Evolutionary conservation across 2,329 filamentous ascomycete species (phyloP).

Genomic region (Diaporthe eres): DNA sequence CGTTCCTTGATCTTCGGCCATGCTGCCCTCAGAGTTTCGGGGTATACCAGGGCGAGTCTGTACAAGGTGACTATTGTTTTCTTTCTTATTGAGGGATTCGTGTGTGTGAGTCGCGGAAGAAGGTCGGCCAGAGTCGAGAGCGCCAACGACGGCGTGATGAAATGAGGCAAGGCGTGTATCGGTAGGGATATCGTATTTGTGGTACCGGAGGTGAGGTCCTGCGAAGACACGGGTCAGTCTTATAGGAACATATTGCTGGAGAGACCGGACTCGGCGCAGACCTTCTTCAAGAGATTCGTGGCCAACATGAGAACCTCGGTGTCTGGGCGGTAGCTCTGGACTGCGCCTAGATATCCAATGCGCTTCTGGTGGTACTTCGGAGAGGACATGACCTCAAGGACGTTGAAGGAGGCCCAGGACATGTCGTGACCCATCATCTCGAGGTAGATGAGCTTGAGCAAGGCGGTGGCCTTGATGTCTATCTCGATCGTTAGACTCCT

Average conservation of each 20-base stretch:
- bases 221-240: conserved; percentile 41
- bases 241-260: conserved; percentile 14
- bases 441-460: conserved; percentile 96
- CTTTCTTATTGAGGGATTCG: conserved; percentile 87
- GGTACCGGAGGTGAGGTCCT: conserved; percentile 81
- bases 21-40: conserved; percentile 89
- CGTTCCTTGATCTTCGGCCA: conserved; percentile 99
- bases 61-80: conserved; percentile 97
- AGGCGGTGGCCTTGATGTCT: conserved; percentile 96
- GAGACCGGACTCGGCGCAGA: conserved; percentile 48
- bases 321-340: conserved; percentile 95
- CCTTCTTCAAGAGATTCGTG: conserved; percentile 97
- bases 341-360: conserved; percentile 93
- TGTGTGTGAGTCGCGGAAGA: conserved; percentile 88
- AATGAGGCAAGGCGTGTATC: conserved; percentile 90
- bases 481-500: conserved; percentile 13
- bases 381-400: conserved; percentile 98
- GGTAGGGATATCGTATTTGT: conserved; percentile 87
- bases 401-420: conserved; percentile 99
- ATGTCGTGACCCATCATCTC: conserved; percentile 99
- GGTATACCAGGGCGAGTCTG: conserved; percentile 93
- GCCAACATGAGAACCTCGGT: conserved; percentile 98
- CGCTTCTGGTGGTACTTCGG: conserved; percentile 95
- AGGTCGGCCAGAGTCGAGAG: conserved; percentile 91
- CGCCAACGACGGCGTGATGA: conserved; percentile 92